Base-by-base conservation (phyloP, 805 yeast genomes). In the Starmerella bacillaris region DNA sequence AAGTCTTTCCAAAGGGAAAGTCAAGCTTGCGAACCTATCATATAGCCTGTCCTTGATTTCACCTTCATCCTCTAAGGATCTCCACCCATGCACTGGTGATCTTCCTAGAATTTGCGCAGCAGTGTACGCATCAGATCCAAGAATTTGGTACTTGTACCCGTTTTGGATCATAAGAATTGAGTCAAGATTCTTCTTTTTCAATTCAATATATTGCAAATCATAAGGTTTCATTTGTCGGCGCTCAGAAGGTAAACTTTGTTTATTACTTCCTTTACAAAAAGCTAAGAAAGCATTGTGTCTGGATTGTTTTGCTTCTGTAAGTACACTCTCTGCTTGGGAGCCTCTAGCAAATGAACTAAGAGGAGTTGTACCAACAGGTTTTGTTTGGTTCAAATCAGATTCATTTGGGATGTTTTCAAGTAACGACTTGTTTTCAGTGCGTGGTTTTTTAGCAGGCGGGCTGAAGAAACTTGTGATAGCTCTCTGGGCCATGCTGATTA, bases 141-240 rank as follows among this genome's bases (percentile, higher is more conserved):
- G 80, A 41, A 84, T 74, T 49, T 78, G 79, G 57, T 72, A 89
- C 54, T 82, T 83, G 58, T 86, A 89, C 0, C 98, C 98, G 3
- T 79, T 92, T 51, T 89, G 89, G 18, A 86, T 64, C 0, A 89
- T 73, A 6, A 89, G 58, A 2, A 89, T 45, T 35, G 78, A 78
- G 44, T 80, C 93, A 34, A 50, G 50, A 50, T 86, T 58, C 2
- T 55, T 47, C 4, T 54, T 44, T 49, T 83, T 83, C 34, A 89
- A 57, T 3, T 72, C 74, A 20, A 72, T 58, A 40, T 73, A 72
- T 54, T 84, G 95, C 41, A 65, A 67, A 45, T 83, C 95, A 24
- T 84, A 55, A 0, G 95, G 94, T 0, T 93, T 78, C 31, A 74
- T 55, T 37, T 60, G 60, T n/a, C 45, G 31, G 4, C 45, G 37